Conservation (phyloP, 441 rosid genomes). For the Corymbia citriodora region DNA sequence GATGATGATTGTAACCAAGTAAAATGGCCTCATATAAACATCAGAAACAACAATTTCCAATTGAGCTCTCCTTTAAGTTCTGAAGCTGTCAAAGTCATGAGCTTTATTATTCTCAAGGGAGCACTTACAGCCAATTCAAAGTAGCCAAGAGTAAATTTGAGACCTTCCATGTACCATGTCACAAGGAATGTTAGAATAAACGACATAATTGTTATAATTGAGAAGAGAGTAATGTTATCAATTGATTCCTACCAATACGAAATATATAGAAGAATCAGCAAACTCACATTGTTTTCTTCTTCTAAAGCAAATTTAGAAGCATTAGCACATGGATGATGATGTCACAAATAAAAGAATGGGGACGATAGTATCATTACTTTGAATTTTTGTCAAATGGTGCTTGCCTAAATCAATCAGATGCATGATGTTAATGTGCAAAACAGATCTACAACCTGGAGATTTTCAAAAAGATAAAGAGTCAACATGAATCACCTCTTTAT, state of each 20-base stretch:
- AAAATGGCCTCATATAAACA: not conserved
- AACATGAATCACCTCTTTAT: conserved; percentile 63
- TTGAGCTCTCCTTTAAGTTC: not conserved
- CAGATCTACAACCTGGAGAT: not conserved
- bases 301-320: not conserved
- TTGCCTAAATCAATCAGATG: not conserved
- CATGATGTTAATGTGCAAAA: not conserved
- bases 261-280: not conserved
- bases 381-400: not conserved
- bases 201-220: conserved; percentile 94
- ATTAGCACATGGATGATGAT: not conserved
- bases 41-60: not conserved
- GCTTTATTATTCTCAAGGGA: not conserved
- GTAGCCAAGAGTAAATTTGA: conserved; percentile 82
- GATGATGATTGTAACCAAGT: not conserved
- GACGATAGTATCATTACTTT: not conserved
- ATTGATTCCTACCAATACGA: conserved; percentile 56
- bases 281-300: not conserved
- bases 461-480: not conserved
- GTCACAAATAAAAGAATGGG: too few relatives aligned
- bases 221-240: too few relatives aligned
- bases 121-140: conserved; percentile 41
- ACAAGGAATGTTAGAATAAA: conserved; percentile 73
- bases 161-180: conserved; percentile 75
- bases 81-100: not conserved